These are phyloP conservation scores for Penicillium antarcticum DNA, from an alignment of 495 filamentous ascomycete genomes.

Conservation along the genomic window DNA sequence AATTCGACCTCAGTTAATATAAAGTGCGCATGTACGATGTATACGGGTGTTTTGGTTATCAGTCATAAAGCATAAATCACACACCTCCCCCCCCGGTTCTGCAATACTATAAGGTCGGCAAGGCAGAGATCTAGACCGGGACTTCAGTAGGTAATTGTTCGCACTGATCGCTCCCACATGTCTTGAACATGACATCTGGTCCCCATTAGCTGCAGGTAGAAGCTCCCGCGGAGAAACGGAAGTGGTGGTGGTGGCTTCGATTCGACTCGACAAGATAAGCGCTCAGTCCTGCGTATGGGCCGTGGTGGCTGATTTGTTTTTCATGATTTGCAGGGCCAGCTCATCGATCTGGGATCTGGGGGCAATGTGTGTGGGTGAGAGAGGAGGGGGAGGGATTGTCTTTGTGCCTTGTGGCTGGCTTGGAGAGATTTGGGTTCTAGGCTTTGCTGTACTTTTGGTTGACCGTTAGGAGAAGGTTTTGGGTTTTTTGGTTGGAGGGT, in stretches of 20 bases:
- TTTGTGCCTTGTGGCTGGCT: neutral
- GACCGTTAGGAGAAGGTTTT: neutral
- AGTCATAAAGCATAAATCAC: no score
- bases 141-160: neutral
- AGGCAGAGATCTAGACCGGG: neutral
- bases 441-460: neutral
- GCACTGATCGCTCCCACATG: constrained; percentile 29
- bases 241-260: constrained; percentile 15
- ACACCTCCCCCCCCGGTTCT: no score
- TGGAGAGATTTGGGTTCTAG: neutral
- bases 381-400: neutral
- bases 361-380: neutral
- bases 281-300: constrained; percentile 14
- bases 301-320: constrained; percentile 2
- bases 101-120: no score
- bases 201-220: constrained; percentile 20
- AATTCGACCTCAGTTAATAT: no score
- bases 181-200: constrained; percentile 17
- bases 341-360: constrained; percentile 1
- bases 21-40: no score
- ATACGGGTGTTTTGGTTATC: no score
- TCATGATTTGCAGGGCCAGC: constrained; percentile 3
- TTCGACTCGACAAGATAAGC: constrained; percentile 22
- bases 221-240: constrained; percentile 9
- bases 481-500: neutral